Evolutionary conservation across 2,329 filamentous ascomycete genomes (phyloP), one percentile per base, ranked within the genome.

Genomic region (Fusarium subtropicale): DNA sequence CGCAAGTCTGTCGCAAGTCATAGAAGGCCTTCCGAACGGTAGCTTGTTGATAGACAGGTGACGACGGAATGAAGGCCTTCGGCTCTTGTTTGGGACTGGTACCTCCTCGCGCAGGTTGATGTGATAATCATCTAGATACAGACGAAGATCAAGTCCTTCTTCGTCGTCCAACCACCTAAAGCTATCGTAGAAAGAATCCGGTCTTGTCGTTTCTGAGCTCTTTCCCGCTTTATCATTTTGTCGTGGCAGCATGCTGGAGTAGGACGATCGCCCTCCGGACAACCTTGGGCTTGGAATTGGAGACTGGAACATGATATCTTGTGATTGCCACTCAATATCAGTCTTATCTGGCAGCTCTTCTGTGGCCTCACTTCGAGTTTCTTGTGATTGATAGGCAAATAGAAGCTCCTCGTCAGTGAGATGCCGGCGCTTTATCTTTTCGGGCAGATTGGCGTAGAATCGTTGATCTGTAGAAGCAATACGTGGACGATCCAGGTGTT

Each of bases 151-250:
- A 33, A 94, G 81, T 54, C 91, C 87, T 20, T 90, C 86, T 55
- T 92, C 89, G 60, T 92, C 90, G 31, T 94, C 91, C 28, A 93
- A 81, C 90, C 91, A 93, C 50, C 89, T 85, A 70, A 93, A 91
- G 75, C 85, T 90, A 65, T 93, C 88, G 51, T 88, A 87, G 60
- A 92, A 82, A 2, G 86, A 86, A 52, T 87, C 83, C 36, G 86
- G 79, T 71, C 86, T 75, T 31, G 71, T 71, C 7, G 67, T 67
- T 33, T 71, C 71, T 26, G 69, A 52, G 22, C 60, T 64, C 26
- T 54, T 51, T 28, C 48, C 57, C 26, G 62, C 50, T 52, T 68
- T 66, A 26, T 75, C 71, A 22, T 53, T 54, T 20, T 71, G 60
- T 15, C 67, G 69, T 7, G 68, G 63, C 26, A 71, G 70, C 71